phyloP scores from a whole-genome alignment of 371 early-diverging fungal species.

The Funneliformis caledonium region DNA sequence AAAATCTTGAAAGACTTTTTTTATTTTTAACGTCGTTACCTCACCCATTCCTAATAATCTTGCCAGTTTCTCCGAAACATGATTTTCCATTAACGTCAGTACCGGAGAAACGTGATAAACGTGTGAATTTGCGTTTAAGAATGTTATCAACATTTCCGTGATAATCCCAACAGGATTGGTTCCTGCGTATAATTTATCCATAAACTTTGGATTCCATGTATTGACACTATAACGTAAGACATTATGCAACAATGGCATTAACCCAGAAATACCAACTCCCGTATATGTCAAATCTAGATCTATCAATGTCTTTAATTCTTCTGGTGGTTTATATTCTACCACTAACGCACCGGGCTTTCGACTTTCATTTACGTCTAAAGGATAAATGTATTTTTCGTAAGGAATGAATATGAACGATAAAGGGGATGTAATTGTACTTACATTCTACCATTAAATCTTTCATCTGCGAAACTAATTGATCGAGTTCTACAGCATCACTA shows the following conservation, averaged over 20 bases:
- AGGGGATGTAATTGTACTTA: background rate
- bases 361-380: conserved; percentile 31
- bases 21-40: conserved; percentile 40
- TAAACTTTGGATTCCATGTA: conserved; percentile 78
- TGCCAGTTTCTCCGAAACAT: conserved; percentile 63
- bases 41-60: conserved; percentile 62
- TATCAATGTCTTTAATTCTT: conserved; percentile 57
- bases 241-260: conserved; percentile 59
- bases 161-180: conserved; percentile 77
- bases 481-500: conserved; percentile 37
- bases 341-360: conserved; percentile 47
- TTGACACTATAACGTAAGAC: conserved; percentile 64
- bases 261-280: conserved; percentile 59
- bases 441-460: conserved; percentile 39
- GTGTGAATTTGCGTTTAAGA: conserved; percentile 83
- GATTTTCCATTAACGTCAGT: conserved; percentile 74
- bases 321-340: conserved; percentile 55
- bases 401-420: background rate
- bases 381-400: background rate
- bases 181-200: conserved; percentile 87
- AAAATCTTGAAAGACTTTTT: background rate
- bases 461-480: conserved; percentile 28
- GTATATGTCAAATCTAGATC: conserved; percentile 57
- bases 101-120: conserved; percentile 83
- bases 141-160: conserved; percentile 72